A percentile compares a stretch with the other conserved stretches of the same genome.
Evolutionary conservation across 2,329 filamentous ascomycete species (phyloP).

Genomic region (Claviceps paspali): DNA sequence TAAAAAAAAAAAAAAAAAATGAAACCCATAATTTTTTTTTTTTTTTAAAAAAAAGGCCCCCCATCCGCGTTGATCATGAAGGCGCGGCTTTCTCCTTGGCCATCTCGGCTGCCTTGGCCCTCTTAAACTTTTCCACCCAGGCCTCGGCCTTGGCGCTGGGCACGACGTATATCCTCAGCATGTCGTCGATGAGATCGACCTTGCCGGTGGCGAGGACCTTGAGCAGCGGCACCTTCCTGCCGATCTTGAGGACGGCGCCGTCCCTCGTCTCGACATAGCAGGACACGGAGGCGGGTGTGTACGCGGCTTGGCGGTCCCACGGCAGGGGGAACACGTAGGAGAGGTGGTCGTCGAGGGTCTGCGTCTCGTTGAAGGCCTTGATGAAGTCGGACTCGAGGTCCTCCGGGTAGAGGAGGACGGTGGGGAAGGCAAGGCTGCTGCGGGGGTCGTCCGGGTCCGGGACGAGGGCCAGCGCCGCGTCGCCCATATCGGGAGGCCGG

Average conservation of each 20-base stretch:
- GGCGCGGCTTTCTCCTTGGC: constrained; percentile 8
- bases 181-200: constrained; percentile 73
- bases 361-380: constrained; percentile 68
- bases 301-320: constrained; percentile 62
- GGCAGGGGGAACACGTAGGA: constrained; percentile 74
- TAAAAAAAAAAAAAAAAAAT: neutral
- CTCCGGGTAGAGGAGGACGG: constrained; percentile 72
- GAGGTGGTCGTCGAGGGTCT: constrained; percentile 62
- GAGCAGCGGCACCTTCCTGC: constrained; percentile 65
- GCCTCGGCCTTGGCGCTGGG: constrained; percentile 50
- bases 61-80: neutral
- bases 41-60: no score
- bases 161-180: constrained; percentile 71
- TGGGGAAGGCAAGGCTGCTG: constrained; percentile 60
- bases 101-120: constrained; percentile 43
- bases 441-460: constrained; percentile 59
- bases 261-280: constrained; percentile 75
- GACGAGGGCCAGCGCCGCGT: constrained; percentile 54
- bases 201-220: constrained; percentile 62
- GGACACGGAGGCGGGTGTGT: constrained; percentile 52
- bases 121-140: constrained; percentile 83
- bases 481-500: constrained; percentile 74
- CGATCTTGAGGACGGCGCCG: constrained; percentile 76
- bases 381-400: constrained; percentile 78
- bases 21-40: no score